Evolutionary conservation across 352 stramenopile genomes (phyloP).

Genomic region (Chrysophaeum taylorii): DNA sequence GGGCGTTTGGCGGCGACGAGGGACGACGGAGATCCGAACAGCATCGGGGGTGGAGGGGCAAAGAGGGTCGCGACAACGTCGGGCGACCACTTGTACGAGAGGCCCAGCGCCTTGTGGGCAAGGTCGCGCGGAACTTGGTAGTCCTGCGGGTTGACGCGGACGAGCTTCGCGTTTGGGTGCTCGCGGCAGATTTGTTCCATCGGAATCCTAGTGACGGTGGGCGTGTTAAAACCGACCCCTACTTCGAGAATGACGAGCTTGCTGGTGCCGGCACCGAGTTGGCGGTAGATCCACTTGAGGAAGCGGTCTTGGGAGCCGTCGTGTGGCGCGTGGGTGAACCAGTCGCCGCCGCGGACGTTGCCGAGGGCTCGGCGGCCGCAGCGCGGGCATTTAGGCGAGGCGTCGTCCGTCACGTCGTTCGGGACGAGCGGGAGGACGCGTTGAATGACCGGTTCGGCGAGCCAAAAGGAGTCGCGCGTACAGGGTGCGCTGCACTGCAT

Average conservation of each 20-base stretch:
- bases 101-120: too few relatives aligned
- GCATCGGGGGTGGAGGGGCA: too few relatives aligned
- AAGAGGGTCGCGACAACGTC: too few relatives aligned
- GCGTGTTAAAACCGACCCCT: conserved; percentile 58
- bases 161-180: conserved; percentile 39
- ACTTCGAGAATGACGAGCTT: conserved; percentile 58
- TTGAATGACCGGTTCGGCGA: conserved; percentile 47
- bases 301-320: conserved; percentile 35
- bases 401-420: conserved; percentile 47
- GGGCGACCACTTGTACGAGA: too few relatives aligned
- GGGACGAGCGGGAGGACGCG: conserved; percentile 45
- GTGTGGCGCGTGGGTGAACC: conserved; percentile 45
- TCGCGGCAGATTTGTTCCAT: conserved; percentile 43
- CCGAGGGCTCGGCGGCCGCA: conserved; percentile 48
- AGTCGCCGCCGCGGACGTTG: conserved; percentile 40
- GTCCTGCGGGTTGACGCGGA: conserved; percentile 50
- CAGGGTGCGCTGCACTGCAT: conserved; percentile 49
- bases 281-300: conserved; percentile 36
- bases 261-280: conserved; percentile 35
- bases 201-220: conserved; percentile 45
- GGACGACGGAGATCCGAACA: too few relatives aligned
- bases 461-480: conserved; percentile 42
- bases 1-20: too few relatives aligned
- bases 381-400: conserved; percentile 45
- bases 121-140: conserved; percentile 47